Base-by-base conservation (phyloP, 2,329 filamentous ascomycete species). In the Cladosporium velox region DNA sequence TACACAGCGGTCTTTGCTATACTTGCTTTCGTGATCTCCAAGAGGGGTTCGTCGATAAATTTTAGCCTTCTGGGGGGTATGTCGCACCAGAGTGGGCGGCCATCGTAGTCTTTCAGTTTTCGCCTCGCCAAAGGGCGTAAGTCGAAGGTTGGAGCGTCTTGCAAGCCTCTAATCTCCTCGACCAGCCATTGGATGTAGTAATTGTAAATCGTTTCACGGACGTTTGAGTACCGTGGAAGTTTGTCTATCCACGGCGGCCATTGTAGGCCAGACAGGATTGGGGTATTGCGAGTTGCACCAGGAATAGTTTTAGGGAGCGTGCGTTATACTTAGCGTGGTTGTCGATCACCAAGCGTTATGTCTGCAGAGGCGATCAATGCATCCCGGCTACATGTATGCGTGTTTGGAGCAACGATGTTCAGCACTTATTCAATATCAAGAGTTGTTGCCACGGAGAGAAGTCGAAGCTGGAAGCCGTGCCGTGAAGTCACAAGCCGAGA, bases 401-500 rank as follows among this genome's bases (percentile, higher is more conserved):
- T 35, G 34, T 35, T 35, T 35, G 34, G 34, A 14, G 34, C 11
- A 35, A 35, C 3, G 34, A 14, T 35, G 12, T 4, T 35, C 34
- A 35, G 34, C 34, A 35, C 34, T 35, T 12, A 12, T 35, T 15
- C 34, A 14, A 14, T 35, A 14, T 14, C 12, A 8, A 35, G 14
- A 41, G 12, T 21, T 57, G 44, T 66, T 15, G 57, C 26, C 32
- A 15, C 35, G 52, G n/a, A 32, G 32, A 10, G 21, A 24, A 44
- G 30, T 7, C 30, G 10, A 32, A 32, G 24, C 24, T 35, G 34
- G 30, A 38, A 52, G 15, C n/a, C 35, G 41, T 49, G 59, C 18
- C 32, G n/a, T 47, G 41, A 24, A 55, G 52, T 32, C 52, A 24
- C 30, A 55, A 55, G 52, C 52, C 52, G 28, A 55, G 18, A 55